phyloP scores from a whole-genome alignment of 169 alveolate species.

The Eimeria necatrix region DNA sequence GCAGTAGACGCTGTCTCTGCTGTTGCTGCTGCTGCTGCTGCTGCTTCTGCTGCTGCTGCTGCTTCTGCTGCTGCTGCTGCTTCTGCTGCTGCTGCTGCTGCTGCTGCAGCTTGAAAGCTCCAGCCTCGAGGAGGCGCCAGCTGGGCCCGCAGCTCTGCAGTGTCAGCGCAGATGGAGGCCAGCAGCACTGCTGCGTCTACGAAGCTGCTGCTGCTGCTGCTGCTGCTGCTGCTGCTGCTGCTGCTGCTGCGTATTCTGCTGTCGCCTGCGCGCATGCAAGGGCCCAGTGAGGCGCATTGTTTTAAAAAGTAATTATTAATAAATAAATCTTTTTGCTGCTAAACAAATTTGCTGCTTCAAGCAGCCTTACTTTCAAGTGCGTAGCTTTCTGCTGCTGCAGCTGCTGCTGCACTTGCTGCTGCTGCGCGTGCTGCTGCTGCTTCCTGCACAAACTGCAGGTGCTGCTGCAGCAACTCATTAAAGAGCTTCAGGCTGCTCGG shows the following conservation, averaged over 20 bases:
- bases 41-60: too few species aligned
- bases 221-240: neutral
- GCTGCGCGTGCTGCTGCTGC: neutral
- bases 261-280: neutral
- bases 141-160: neutral
- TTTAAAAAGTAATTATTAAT: too few species aligned
- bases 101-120: too few species aligned
- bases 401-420: neutral
- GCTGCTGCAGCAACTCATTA: neutral
- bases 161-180: neutral
- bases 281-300: too few species aligned
- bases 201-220: too few species aligned
- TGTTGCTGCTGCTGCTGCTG: neutral
- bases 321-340: too few species aligned
- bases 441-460: neutral
- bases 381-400: too few species aligned
- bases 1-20: neutral
- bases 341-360: too few species aligned
- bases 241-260: neutral
- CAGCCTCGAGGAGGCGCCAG: neutral
- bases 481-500: neutral
- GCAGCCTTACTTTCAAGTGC: too few species aligned
- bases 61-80: too few species aligned
- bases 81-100: too few species aligned
- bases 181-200: neutral